Conservation (phyloP, 306 rosid genomes). For the Malus orientalis region DNA sequence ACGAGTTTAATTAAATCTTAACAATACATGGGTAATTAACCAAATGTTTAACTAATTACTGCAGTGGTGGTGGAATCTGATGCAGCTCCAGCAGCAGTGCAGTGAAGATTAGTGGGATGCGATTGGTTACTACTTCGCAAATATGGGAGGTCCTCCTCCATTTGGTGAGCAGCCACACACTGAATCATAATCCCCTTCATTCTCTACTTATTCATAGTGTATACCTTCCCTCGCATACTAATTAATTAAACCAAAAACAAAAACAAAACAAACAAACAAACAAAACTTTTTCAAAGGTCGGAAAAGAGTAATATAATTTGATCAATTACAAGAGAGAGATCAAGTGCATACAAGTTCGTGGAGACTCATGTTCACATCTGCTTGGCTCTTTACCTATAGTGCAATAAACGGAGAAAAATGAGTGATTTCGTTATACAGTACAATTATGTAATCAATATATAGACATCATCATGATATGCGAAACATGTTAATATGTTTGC, state of each 20-base stretch:
- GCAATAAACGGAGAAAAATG: neutral
- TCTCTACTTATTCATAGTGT: conserved; percentile 49
- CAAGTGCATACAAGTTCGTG: conserved; percentile 41
- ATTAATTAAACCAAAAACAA: conserved; percentile 1
- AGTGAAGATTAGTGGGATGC: conserved; percentile 38
- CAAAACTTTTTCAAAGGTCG: neutral
- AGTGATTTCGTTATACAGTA: neutral
- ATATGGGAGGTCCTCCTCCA: conserved; percentile 44
- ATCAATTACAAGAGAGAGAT: neutral
- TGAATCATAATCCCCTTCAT: conserved; percentile 50
- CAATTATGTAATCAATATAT: too few species aligned
- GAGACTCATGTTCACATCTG: neutral
- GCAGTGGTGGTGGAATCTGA: conserved; percentile 48
- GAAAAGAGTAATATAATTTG: neutral
- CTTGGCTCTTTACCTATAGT: neutral
- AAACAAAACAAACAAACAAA: neutral
- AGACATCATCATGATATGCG: too few species aligned
- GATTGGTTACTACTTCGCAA: conserved; percentile 37
- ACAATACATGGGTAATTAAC: neutral
- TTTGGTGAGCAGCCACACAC: conserved; percentile 52
- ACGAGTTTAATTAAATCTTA: neutral
- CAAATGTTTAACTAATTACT: neutral
- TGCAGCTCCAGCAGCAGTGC: conserved; percentile 12
- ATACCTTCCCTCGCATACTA: conserved; percentile 49
- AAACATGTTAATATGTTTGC: too few species aligned